phyloP scores from a whole-genome alignment of 208 protist species.

The Wallacemonas sp. region DNA sequence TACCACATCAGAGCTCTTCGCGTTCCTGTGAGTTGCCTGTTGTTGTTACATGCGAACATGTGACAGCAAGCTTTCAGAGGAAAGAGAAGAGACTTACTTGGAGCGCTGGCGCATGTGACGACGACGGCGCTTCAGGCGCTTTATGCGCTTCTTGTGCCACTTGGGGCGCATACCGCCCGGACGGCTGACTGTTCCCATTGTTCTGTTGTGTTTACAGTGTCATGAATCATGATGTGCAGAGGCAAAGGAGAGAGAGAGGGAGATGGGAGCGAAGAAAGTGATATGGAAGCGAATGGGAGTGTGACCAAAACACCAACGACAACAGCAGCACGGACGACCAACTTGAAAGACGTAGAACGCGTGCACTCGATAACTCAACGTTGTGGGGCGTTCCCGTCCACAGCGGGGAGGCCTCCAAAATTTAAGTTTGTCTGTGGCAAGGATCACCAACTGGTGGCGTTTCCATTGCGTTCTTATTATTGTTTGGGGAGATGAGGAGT shows the following conservation, averaged over 20 bases:
- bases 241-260: constrained; percentile 1
- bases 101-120: constrained; percentile 89
- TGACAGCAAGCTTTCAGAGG: too few relatives aligned
- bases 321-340: not conserved
- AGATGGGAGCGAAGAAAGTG: not conserved
- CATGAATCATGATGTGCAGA: not conserved
- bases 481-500: not conserved
- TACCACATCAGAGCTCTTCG: too few relatives aligned
- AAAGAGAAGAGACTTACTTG: constrained; percentile 63
- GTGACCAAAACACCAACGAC: not conserved
- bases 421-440: too few relatives aligned
- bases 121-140: constrained; percentile 87
- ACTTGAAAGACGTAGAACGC: too few relatives aligned
- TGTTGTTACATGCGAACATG: too few relatives aligned
- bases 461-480: not conserved
- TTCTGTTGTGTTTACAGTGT: not conserved
- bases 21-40: too few relatives aligned
- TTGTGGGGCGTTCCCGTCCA: too few relatives aligned
- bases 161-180: constrained; percentile 90
- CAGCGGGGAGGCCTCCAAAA: too few relatives aligned
- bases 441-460: too few relatives aligned
- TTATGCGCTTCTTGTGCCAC: constrained; percentile 94
- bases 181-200: constrained; percentile 85
- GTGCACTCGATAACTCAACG: too few relatives aligned
- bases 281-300: not conserved